phyloP scores from a whole-genome alignment of 495 filamentous ascomycete species.

The Neurospora hispaniola region DNA sequence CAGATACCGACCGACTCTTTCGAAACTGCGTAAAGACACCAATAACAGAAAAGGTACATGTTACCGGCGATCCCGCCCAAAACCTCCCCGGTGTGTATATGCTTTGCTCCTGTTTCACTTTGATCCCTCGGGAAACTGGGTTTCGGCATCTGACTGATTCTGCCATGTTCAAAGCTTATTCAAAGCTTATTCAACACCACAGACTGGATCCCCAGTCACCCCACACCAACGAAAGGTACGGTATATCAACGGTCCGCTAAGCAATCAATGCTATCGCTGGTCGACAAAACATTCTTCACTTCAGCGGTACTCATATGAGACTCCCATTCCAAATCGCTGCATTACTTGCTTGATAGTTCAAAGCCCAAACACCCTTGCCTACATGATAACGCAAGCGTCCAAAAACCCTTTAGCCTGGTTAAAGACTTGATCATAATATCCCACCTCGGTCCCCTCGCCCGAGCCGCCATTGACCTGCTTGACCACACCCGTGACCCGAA shows the following conservation, averaged over 20 bases:
- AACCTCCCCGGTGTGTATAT: background rate
- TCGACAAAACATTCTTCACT: background rate
- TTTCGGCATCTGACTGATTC: background rate
- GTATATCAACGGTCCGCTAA: background rate
- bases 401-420: conserved; percentile 23
- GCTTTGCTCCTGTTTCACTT: background rate
- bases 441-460: conserved; percentile 24
- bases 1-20: background rate
- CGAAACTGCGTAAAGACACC: background rate
- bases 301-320: background rate
- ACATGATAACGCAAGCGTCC: conserved; percentile 35
- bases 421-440: conserved; percentile 36
- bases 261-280: background rate
- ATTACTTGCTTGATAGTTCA: background rate
- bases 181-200: background rate
- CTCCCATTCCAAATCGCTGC: background rate
- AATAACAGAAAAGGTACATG: background rate
- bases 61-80: background rate
- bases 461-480: conserved; percentile 27
- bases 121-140: background rate
- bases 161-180: no score
- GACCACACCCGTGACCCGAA: conserved; percentile 67
- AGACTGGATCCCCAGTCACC: no score
- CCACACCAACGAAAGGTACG: background rate
- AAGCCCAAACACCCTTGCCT: background rate